Evolutionary conservation across 495 filamentous ascomycete genomes (phyloP).

Genomic region (Neurospora tetraspora): DNA sequence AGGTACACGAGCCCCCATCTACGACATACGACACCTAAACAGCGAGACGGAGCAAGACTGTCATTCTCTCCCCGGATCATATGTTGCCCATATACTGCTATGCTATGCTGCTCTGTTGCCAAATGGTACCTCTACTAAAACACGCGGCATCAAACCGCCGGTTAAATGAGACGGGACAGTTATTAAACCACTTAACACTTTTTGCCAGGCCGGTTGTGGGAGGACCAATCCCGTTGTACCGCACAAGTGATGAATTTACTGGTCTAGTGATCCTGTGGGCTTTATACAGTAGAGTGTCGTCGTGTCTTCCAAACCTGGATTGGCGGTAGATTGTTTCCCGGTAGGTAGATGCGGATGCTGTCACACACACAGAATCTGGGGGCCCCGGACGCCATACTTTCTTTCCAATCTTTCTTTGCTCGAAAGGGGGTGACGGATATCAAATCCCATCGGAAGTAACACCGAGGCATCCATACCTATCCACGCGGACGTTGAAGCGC

Average conservation of each 20-base stretch:
- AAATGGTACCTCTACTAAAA: background rate
- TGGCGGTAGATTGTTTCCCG: background rate
- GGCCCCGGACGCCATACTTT: background rate
- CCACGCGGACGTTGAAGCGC: background rate
- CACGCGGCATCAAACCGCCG: background rate
- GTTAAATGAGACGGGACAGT: background rate
- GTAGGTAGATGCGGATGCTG: background rate
- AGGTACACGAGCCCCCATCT: background rate
- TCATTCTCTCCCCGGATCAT: background rate
- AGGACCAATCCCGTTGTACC: background rate
- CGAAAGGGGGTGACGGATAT: too few relatives aligned
- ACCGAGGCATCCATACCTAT: background rate
- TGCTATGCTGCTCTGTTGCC: background rate
- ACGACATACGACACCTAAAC: background rate
- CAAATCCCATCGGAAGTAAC: background rate
- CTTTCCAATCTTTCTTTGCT: too few relatives aligned
- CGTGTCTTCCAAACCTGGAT: background rate
- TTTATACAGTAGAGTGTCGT: too few relatives aligned
- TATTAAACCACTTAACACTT: background rate
- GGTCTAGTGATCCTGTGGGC: background rate
- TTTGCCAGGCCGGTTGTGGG: background rate
- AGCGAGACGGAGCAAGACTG: background rate
- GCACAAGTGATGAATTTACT: background rate
- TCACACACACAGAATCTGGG: background rate
- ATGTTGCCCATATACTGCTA: background rate